Evolutionary conservation across 1,139 yeast species (phyloP).

Genomic region (Hemisphaericaspora xylofermentans): DNA sequence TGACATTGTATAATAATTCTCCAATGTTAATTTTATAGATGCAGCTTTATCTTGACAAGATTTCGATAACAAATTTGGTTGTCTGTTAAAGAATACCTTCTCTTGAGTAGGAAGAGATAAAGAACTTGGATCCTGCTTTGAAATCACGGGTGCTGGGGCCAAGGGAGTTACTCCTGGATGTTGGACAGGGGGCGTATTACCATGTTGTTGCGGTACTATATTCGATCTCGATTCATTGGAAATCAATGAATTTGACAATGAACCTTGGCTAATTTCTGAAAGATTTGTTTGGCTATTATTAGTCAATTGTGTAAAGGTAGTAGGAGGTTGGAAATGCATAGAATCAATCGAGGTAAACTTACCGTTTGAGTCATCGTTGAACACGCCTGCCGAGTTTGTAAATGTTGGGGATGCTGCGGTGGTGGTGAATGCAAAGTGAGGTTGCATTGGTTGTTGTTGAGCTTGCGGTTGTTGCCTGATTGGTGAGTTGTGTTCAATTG

Average conservation of each 20-base stretch:
- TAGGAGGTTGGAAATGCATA: conserved; percentile 41
- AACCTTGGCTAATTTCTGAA: conserved; percentile 32
- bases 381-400: conserved; percentile 9
- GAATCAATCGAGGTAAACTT: conserved; percentile 40
- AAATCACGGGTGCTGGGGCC: conserved; percentile 5
- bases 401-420: conserved; percentile 9
- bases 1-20: conserved; percentile 73
- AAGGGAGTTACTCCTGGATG: conserved; percentile 6
- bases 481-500: conserved; percentile 17
- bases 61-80: conserved; percentile 73
- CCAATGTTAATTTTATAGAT: conserved; percentile 67
- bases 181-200: conserved; percentile 17
- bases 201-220: conserved; percentile 14
- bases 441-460: conserved; percentile 5
- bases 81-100: conserved; percentile 71
- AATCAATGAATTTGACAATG: conserved; percentile 25
- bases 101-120: conserved; percentile 7
- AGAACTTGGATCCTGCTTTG: conserved; percentile 6
- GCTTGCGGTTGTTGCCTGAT: conserved; percentile 17
- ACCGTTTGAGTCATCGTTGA: conserved; percentile 13
- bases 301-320: conserved; percentile 42
- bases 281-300: conserved; percentile 44
- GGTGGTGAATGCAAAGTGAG: not conserved
- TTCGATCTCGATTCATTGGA: conserved; percentile 23
- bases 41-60: conserved; percentile 72